Percentiles rank a stretch among this genome's conserved stretches.
These are phyloP conservation scores for Lizonia empirigonia DNA, from an alignment of 2,329 filamentous ascomycete genomes.

Conservation along the genomic window DNA sequence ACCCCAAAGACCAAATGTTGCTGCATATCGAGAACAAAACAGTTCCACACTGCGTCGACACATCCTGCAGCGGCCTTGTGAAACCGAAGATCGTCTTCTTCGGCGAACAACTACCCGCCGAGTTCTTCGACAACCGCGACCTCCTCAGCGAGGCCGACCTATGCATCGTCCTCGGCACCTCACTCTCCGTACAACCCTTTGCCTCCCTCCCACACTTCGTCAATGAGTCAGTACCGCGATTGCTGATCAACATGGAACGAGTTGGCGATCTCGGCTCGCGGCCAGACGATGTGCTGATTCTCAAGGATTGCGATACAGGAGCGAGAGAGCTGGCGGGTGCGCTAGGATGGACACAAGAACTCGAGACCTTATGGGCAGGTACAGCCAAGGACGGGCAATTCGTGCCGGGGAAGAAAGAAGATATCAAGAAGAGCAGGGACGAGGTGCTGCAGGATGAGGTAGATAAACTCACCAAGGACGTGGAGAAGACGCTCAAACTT, in stretches of 20 bases:
- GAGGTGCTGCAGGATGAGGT: conserved; percentile 64
- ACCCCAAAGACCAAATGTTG: conserved; percentile 75
- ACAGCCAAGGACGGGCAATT: conserved; percentile 58
- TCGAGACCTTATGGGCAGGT: conserved; percentile 75
- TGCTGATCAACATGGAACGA: conserved; percentile 85
- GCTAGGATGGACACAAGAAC: conserved; percentile 83
- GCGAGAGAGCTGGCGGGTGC: conserved; percentile 78
- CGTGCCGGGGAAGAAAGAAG: conserved; percentile 41
- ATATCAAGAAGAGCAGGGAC: conserved; percentile 56
- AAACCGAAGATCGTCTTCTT: conserved; percentile 98
- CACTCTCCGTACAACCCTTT: conserved; percentile 86
- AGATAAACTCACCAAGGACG: conserved; percentile 62
- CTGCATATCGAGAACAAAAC: conserved; percentile 68
- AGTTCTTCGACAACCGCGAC: conserved; percentile 66
- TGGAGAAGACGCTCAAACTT: conserved; percentile 59
- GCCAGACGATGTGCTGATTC: conserved; percentile 80
- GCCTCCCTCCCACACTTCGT: conserved; percentile 75
- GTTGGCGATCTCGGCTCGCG: conserved; percentile 80
- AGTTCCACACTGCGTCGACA: conserved; percentile 70
- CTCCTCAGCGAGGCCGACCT: conserved; percentile 71
- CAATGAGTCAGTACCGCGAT: conserved; percentile 67
- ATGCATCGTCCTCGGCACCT: conserved; percentile 86
- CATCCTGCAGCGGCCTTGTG: conserved; percentile 74
- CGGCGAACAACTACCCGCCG: conserved; percentile 71
- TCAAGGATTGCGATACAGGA: conserved; percentile 83